Evolutionary conservation across 1,284 basidiomycete species (phyloP).

Genomic region (Sphagnurus paluster): DNA sequence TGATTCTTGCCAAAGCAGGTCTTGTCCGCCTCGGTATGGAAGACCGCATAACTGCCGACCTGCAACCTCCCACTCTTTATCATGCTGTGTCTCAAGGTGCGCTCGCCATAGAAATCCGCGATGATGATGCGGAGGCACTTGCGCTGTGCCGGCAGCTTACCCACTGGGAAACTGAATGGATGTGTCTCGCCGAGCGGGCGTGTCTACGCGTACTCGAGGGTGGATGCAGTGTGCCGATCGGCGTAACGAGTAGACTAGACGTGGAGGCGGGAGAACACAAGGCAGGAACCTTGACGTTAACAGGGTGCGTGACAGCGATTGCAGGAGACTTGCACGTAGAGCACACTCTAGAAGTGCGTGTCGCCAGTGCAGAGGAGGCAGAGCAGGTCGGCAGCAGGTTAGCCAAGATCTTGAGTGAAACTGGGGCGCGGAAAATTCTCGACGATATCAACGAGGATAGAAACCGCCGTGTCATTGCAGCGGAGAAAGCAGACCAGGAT

Average conservation of each 20-base stretch:
- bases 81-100: slow-evolving; percentile 97
- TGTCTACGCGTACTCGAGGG: slow-evolving; percentile 90
- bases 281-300: slow-evolving; percentile 54
- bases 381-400: slow-evolving; percentile 68
- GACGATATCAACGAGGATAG: slow-evolving; percentile 77
- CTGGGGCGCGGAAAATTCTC: slow-evolving; percentile 76
- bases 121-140: slow-evolving; percentile 62
- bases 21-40: slow-evolving; percentile 81
- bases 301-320: slow-evolving; percentile 80
- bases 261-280: slow-evolving; percentile 33
- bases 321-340: slow-evolving; percentile 73
- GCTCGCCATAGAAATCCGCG: slow-evolving; percentile 85
- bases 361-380: slow-evolving; percentile 60
- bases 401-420: slow-evolving; percentile 62
- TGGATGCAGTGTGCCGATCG: slow-evolving; percentile 97
- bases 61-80: slow-evolving; percentile 75
- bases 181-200: slow-evolving; percentile 82
- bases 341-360: slow-evolving; percentile 55
- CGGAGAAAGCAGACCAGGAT: slow-evolving; percentile 30
- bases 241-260: slow-evolving; percentile 62
- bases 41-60: slow-evolving; percentile 79
- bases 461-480: slow-evolving; percentile 51
- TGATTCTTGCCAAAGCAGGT: slow-evolving; percentile 94
- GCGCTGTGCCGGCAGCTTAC: slow-evolving; percentile 68
- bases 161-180: slow-evolving; percentile 77